Evolutionary conservation across 257 asterid species (phyloP).

Genomic region (Rhazya stricta): DNA sequence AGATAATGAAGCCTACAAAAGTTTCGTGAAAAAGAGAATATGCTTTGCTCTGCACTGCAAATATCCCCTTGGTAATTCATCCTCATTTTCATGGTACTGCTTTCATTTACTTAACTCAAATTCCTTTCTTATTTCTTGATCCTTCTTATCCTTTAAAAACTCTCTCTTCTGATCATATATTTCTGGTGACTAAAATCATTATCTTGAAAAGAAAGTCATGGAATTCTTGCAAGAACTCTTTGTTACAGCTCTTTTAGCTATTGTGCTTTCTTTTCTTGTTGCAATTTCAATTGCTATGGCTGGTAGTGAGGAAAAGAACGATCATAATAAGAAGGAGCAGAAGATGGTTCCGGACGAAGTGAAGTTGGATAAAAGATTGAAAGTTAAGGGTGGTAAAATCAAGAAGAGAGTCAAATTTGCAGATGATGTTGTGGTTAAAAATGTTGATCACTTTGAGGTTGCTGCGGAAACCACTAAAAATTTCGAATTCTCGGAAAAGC

Average conservation of each 20-base stretch:
- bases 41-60: constrained; percentile 54
- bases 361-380: constrained; percentile 28
- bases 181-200: neutral
- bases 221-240: constrained; percentile 42
- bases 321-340: constrained; percentile 24
- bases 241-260: constrained; percentile 37
- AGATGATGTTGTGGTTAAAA: constrained; percentile 42
- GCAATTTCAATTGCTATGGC: constrained; percentile 42
- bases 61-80: constrained; percentile 28
- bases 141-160: constrained; percentile 7
- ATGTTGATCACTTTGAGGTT: constrained; percentile 35
- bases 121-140: neutral
- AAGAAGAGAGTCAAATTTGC: constrained; percentile 43
- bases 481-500: neutral
- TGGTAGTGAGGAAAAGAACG: constrained; percentile 13
- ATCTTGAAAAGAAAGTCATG: constrained; percentile 27
- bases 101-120: neutral
- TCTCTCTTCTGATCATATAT: constrained; percentile 1
- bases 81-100: neutral
- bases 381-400: constrained; percentile 31
- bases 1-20: constrained; percentile 6
- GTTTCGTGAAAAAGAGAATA: constrained; percentile 37
- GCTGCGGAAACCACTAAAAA: constrained; percentile 11
- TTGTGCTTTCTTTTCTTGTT: constrained; percentile 36
- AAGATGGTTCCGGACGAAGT: constrained; percentile 24